Conservation (phyloP, 2,329 filamentous ascomycete species). For the Calonectria naviculata region DNA sequence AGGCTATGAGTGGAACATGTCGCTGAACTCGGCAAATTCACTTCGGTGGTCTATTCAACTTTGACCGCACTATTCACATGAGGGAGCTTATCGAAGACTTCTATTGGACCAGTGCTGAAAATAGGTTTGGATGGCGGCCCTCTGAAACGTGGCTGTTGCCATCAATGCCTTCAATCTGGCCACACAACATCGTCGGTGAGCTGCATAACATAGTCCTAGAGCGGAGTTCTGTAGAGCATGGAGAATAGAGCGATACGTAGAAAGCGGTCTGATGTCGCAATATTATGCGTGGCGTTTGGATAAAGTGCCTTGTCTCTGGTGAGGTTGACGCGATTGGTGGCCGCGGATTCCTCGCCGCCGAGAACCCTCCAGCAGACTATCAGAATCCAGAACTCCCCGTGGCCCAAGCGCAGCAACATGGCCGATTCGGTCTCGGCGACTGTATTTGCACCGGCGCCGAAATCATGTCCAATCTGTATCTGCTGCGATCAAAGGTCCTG, state of each 20-base stretch:
- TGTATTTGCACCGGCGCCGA: no score
- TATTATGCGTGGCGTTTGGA: not conserved
- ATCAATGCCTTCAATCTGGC: not conserved
- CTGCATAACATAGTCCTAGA: not conserved
- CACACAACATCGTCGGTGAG: not conserved
- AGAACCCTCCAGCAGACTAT: no score
- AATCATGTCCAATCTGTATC: no score
- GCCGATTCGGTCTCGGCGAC: no score
- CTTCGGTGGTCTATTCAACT: not conserved
- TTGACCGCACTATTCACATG: no score
- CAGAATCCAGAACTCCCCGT: no score
- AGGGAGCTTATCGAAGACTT: not conserved
- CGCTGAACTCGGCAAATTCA: not conserved
- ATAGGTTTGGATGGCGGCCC: not conserved
- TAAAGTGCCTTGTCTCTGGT: not conserved
- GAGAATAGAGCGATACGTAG: no score
- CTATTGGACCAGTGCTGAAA: not conserved
- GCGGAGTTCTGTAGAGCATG: not conserved
- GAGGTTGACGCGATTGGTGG: not conserved
- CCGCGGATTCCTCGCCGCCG: not conserved
- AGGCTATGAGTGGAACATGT: not conserved
- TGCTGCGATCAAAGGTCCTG: no score
- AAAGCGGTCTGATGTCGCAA: not conserved
- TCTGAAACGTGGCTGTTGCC: no score
- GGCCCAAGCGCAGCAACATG: no score